Base-by-base conservation (phyloP, 129 eudicot genomes). In the Flaveria ramosissima region DNA sequence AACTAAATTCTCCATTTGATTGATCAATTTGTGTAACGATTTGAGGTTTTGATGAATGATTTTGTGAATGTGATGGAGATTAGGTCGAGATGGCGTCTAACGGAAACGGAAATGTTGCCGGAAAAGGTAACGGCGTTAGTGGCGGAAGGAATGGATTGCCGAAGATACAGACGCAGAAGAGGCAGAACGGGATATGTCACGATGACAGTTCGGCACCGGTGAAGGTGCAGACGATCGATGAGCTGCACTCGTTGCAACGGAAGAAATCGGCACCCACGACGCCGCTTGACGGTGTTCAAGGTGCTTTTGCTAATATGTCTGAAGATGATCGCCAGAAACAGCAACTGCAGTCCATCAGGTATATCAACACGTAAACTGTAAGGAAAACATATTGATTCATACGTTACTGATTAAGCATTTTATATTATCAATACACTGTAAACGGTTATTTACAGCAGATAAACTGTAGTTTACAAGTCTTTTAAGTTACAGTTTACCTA, bases 301-400 rank as follows among this genome's bases (percentile, higher is more conserved):
- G 87, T 16, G 87, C 90, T 55, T 85, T 87, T 51, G 78, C 92
- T 23, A 68, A 77, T 41, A 14, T 80, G 19, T 41, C 91, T 0
- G 96, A 87, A 64, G 92, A 87, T 17, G 88, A 90, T 13, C 90
- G 90, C 59, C 86, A 78, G 42, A 74, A 75, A 23, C 92, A 87
- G 75, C 92, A 90, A 61, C 88, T 90, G 10, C 96, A 90, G 76
- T 90, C 96, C 73, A 90, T 90, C 81, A 90, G 96, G 96, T 90
- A 81, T 53, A 12, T 47, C 7, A 6, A 11, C 9, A 15, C 24
- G 6, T 27, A 19, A 12, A 27, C 19, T 11, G 21, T 48, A 39
- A 21, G 24, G 7, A 27, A 27, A 27, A 2, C 30, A 0, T 27
- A 2, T 3, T 27, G 2, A 27, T 26, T 26, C 30, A 26, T 26